phyloP scores from a whole-genome alignment of 345 rosid species.

The Crucihimalaya himalaica region DNA sequence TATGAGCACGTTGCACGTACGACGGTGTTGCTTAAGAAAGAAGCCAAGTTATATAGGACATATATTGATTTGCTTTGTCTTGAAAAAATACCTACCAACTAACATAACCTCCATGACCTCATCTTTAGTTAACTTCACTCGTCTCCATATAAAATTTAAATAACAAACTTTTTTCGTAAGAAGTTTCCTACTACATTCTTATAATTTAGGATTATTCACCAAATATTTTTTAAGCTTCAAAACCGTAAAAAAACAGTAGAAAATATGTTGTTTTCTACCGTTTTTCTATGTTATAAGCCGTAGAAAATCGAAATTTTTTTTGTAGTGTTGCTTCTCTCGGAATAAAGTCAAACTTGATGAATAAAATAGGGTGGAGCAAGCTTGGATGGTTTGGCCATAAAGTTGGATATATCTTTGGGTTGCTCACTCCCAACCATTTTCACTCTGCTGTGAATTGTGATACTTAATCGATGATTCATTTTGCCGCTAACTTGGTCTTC shows the following conservation, averaged over 20 bases:
- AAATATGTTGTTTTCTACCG: too few relatives aligned
- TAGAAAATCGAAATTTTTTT: too few relatives aligned
- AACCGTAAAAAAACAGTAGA: too few relatives aligned
- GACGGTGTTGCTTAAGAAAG: conserved; percentile 26
- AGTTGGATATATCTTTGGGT: background rate
- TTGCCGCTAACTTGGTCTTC: too few relatives aligned
- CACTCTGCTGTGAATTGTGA: background rate
- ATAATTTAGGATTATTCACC: too few relatives aligned
- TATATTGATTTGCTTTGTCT: conserved; percentile 20
- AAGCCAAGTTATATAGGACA: conserved; percentile 30
- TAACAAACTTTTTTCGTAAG: too few relatives aligned
- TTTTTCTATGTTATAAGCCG: too few relatives aligned
- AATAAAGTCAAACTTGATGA: background rate
- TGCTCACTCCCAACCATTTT: background rate
- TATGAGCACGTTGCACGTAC: conserved; percentile 21
- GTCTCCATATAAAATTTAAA: too few relatives aligned
- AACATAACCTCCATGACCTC: conserved; percentile 35
- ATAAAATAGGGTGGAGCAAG: background rate
- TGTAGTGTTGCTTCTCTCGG: background rate
- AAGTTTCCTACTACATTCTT: too few relatives aligned
- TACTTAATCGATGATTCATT: background rate
- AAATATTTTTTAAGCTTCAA: too few relatives aligned
- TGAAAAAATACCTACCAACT: conserved; percentile 31
- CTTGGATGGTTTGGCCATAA: background rate
- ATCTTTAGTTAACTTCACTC: conserved; percentile 14